These are phyloP conservation scores for Sclerotinia spermophila DNA, from an alignment of 2,329 filamentous ascomycete species.

Conservation along the genomic window DNA sequence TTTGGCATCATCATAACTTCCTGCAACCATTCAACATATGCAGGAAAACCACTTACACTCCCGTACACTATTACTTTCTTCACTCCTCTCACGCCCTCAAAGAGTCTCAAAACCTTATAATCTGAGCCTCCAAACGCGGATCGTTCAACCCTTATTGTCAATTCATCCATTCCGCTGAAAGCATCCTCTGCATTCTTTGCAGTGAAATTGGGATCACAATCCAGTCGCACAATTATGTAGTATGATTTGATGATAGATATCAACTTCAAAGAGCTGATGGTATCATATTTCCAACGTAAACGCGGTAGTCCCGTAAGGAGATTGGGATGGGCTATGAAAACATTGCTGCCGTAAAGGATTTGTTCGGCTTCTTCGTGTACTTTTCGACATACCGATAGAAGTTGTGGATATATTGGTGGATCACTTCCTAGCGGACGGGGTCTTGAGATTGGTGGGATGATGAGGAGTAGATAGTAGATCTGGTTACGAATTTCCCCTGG, in stretches of 20 bases:
- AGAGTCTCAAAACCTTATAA: conserved; percentile 42
- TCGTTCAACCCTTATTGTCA: conserved; percentile 50
- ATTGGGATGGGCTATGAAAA: conserved; percentile 47
- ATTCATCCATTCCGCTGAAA: conserved; percentile 45
- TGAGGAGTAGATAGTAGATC: conserved; percentile 43
- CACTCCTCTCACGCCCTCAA: conserved; percentile 46
- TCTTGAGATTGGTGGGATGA: conserved; percentile 28
- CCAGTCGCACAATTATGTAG: conserved; percentile 46
- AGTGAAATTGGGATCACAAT: conserved; percentile 47
- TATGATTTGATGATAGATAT: conserved; percentile 42
- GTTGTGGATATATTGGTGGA: conserved; percentile 36
- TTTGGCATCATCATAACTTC: conserved; percentile 27
- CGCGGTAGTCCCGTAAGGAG: conserved; percentile 45
- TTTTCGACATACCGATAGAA: conserved; percentile 27
- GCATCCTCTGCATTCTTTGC: conserved; percentile 39
- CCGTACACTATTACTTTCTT: conserved; percentile 41
- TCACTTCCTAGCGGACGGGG: conserved; percentile 22
- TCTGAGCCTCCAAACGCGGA: conserved; percentile 43
- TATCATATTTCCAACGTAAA: conserved; percentile 37
- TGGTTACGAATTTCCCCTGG: conserved; percentile 60
- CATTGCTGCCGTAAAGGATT: conserved; percentile 48
- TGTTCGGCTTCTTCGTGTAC: conserved; percentile 34
- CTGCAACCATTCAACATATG: conserved; percentile 34
- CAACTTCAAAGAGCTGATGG: conserved; percentile 37
- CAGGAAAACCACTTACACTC: conserved; percentile 30